A percentile compares a stretch with the other conserved stretches of the same genome.
Evolutionary conservation across 1,139 yeast species (phyloP).

Genomic region (Blastobotrys illinoisensis): DNA sequence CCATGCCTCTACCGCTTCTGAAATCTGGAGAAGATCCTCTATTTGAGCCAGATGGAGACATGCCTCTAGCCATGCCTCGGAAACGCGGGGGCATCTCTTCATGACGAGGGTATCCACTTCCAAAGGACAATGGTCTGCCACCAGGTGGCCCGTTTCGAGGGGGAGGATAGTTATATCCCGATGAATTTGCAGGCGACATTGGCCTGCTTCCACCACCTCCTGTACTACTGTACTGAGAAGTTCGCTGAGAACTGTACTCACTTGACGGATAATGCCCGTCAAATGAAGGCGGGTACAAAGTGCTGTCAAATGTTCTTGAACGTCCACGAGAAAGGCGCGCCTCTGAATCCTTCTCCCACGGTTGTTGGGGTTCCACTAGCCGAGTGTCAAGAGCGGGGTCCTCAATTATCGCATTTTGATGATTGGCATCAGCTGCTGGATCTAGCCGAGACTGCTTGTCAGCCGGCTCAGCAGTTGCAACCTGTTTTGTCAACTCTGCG

Average conservation of each 20-base stretch:
- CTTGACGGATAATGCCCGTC: not conserved
- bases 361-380: not conserved
- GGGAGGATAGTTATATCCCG: not conserved
- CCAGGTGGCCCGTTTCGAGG: not conserved
- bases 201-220: not conserved
- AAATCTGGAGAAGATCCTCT: not conserved
- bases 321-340: not conserved
- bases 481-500: not conserved
- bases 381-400: not conserved
- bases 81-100: not conserved
- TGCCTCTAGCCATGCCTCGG: not conserved
- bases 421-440: not conserved
- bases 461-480: not conserved
- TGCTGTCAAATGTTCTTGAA: not conserved
- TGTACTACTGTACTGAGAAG: not conserved
- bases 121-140: not conserved
- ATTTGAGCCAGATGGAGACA: not conserved
- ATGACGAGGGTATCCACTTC: not conserved
- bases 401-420: not conserved
- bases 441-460: not conserved
- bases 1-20: not conserved
- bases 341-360: not conserved
- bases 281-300: not conserved
- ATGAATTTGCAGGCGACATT: not conserved
- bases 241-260: not conserved